Base-by-base conservation (phyloP, 1,284 basidiomycete species). In the Pseudozyma hubeiensis region DNA sequence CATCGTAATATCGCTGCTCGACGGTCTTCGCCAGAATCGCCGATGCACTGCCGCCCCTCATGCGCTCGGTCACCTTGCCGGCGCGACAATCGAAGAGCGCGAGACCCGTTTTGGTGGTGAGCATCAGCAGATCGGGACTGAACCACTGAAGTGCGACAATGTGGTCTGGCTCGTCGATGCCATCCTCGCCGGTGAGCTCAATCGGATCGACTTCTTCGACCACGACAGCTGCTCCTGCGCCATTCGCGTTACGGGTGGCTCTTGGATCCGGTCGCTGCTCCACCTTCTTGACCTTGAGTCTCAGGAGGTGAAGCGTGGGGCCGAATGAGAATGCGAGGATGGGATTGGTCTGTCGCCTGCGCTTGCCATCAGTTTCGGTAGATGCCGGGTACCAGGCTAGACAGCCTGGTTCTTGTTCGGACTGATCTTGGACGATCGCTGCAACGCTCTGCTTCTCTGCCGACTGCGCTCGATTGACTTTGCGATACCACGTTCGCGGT, bases 401-500 rank as follows among this genome's bases (percentile, higher is more conserved):
- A 14, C 76, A 64, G 35, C 75, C 77, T 4, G 66, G 60, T 33
- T 53, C 58, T 9, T 47, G 52, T 3, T 13, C 31, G 9, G 41
- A 7, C 13, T 31, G 41, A 14, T 58, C 54, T 29, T 54, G 46
- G 13, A 37, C 13, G 14, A 31, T 13, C 6, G 46, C 45, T 30
- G 29, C 45, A 3, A 51, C 31, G 24, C 33, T 46, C 4, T 37
- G n/a, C 46, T 72, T 67, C 46, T 66, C 69, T 7, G 50, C 29
- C 1, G 34, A 37, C 13, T 24, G 56, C 17, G 33, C 17, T 16
- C 43, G 49, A 37, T 58, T 61, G 40, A 77, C 50, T 19, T 77
- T 75, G 16, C 81, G 73, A 58, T 74, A 92, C 94, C 95, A 98
- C 0, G 96, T 99, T 78, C 92, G 90, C 4, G 97, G 92, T 0